These are phyloP conservation scores for Pythium folliculosum DNA, from an alignment of 352 stramenopile genomes.

Conservation along the genomic window DNA sequence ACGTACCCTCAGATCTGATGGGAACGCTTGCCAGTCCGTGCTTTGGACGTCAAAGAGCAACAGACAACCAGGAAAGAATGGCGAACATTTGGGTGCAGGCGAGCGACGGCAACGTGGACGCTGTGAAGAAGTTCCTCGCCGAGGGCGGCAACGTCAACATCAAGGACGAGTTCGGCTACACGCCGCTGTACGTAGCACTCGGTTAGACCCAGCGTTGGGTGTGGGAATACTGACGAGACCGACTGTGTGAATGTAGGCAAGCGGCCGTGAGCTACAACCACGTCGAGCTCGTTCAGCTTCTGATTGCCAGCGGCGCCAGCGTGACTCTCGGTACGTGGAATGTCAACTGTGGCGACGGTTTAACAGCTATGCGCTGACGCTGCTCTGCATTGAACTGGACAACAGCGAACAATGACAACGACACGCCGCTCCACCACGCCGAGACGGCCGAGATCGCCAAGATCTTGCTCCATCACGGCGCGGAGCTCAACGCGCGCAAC, in stretches of 20 bases:
- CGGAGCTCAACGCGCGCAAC: constrained; percentile 39
- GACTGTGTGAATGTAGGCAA: constrained; percentile 21
- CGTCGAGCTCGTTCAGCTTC: constrained; percentile 31
- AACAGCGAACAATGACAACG: constrained; percentile 33
- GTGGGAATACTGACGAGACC: too few species aligned
- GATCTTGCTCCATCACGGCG: constrained; percentile 34
- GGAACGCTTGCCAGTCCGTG: constrained; percentile 12
- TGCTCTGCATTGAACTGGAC: constrained; percentile 4
- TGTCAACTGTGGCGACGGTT: background rate
- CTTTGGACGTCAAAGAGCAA: background rate
- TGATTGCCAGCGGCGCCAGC: constrained; percentile 30
- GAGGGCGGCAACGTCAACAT: constrained; percentile 30
- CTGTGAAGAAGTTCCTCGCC: constrained; percentile 34
- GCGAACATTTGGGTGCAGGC: constrained; percentile 42
- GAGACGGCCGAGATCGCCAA: constrained; percentile 36
- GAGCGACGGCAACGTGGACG: constrained; percentile 37
- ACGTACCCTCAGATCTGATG: constrained; percentile 23
- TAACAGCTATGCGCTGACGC: background rate
- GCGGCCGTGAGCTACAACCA: constrained; percentile 48
- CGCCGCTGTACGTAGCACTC: constrained; percentile 29
- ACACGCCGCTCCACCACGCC: constrained; percentile 36
- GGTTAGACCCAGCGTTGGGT: background rate
- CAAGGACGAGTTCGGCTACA: constrained; percentile 43
- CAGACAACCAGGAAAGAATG: background rate
- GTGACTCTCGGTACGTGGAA: constrained; percentile 24